Evolutionary conservation across 1,284 basidiomycete species (phyloP).

Genomic region (Rhizoctonia solani): DNA sequence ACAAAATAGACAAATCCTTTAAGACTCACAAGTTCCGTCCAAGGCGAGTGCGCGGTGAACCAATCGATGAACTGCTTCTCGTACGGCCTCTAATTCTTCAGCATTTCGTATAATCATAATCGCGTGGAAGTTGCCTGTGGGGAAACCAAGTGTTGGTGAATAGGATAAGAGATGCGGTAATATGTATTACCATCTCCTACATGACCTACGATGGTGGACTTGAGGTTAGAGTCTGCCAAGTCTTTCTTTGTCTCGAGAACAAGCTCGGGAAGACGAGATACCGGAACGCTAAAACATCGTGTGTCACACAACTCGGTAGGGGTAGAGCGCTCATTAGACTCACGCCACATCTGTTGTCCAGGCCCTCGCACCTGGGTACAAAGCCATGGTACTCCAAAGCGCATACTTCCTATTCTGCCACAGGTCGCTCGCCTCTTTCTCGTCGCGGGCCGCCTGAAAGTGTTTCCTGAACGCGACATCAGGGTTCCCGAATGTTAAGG

Average conservation of each 20-base stretch:
- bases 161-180: constrained; percentile 6
- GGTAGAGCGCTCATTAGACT: too few species aligned
- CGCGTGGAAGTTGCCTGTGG: constrained; percentile 60
- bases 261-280: constrained; percentile 75
- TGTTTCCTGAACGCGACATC: constrained; percentile 46
- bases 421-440: constrained; percentile 72
- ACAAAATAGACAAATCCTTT: constrained; percentile 34
- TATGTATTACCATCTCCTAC: constrained; percentile 73
- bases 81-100: constrained; percentile 43
- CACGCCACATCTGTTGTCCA: constrained; percentile 77
- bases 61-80: constrained; percentile 44
- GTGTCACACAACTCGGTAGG: too few species aligned
- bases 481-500: neutral
- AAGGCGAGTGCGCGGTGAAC: constrained; percentile 45
- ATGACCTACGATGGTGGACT: constrained; percentile 74
- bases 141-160: neutral
- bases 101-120: constrained; percentile 43
- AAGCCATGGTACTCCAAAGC: constrained; percentile 68
- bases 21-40: constrained; percentile 48
- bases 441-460: constrained; percentile 69
- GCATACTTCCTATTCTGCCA: constrained; percentile 90
- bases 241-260: constrained; percentile 79
- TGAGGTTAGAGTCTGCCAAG: constrained; percentile 60
- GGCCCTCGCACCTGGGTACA: constrained; percentile 62
- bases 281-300: constrained; percentile 82